These are phyloP conservation scores for Paraleonurus japonicus DNA, from an alignment of 257 asterid genomes.

Conservation along the genomic window DNA sequence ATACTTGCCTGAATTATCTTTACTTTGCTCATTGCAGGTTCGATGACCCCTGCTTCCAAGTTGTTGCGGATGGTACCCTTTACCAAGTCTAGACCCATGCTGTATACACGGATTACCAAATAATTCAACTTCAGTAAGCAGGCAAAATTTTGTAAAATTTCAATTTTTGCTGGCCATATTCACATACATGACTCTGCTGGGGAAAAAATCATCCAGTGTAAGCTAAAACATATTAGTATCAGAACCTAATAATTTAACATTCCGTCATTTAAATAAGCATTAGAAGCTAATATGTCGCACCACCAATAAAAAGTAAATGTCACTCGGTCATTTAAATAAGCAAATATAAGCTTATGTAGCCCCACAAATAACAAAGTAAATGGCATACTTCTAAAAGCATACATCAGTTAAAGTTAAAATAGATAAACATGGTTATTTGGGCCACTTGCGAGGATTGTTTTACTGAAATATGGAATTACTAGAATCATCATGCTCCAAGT, in stretches of 20 bases:
- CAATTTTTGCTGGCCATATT: background rate
- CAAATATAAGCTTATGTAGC: background rate
- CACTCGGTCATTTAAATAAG: background rate
- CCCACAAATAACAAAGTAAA: background rate
- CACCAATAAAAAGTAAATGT: too few relatives aligned
- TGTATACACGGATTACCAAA: conserved; percentile 24
- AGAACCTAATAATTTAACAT: background rate
- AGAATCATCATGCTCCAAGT: background rate
- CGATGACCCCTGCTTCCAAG: conserved; percentile 94
- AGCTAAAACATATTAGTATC: background rate
- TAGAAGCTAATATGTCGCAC: background rate
- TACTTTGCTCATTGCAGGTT: conserved; percentile 99
- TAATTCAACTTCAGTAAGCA: background rate
- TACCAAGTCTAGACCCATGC: conserved; percentile 92
- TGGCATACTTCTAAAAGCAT: background rate
- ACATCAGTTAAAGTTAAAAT: background rate
- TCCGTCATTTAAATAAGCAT: background rate
- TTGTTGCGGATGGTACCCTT: conserved; percentile 82
- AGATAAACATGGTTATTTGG: background rate
- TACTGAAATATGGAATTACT: background rate
- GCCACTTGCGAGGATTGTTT: conserved; percentile 2
- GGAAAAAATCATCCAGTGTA: background rate
- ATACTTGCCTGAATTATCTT: conserved; percentile 80
- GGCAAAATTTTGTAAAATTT: background rate
- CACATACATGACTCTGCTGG: background rate